These are phyloP conservation scores for Candida sanyaensis DNA, from an alignment of 1,139 yeast genomes.

Conservation along the genomic window DNA sequence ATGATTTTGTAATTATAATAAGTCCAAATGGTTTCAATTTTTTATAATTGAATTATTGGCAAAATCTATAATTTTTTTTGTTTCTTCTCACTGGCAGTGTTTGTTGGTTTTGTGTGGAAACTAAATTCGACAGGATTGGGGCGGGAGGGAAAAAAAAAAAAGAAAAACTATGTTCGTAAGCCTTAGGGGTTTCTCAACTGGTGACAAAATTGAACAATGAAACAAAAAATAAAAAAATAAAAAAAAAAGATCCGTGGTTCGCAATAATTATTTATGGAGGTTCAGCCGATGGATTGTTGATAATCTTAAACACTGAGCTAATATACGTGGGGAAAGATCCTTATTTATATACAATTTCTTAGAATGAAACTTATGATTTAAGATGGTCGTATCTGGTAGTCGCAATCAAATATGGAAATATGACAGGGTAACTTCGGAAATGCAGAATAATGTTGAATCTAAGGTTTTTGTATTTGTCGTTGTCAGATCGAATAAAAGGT, in stretches of 20 bases:
- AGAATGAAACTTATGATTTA: neutral
- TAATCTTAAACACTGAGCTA: too few relatives aligned
- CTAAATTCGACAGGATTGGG: neutral
- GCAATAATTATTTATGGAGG: too few relatives aligned
- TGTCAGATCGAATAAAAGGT: neutral
- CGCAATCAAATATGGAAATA: neutral
- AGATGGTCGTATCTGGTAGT: too few relatives aligned
- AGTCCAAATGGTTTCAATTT: neutral
- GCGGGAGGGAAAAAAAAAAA: too few relatives aligned
- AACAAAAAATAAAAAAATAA: neutral
- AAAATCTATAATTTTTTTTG: neutral
- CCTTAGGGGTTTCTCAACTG: neutral
- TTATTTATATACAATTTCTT: neutral
- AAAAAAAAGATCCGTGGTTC: neutral
- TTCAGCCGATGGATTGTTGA: too few relatives aligned
- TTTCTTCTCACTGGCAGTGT: neutral
- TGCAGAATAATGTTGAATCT: neutral
- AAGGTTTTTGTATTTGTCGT: neutral
- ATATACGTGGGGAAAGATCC: too few relatives aligned
- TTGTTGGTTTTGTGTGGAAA: slow-evolving; percentile 1
- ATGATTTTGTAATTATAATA: neutral
- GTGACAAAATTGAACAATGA: too few relatives aligned
- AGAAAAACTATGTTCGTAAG: neutral
- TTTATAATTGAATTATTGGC: neutral
- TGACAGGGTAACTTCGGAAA: neutral